Evolutionary conservation across 2,329 filamentous ascomycete genomes (phyloP).

Genomic region (Clarireedia hainanense): DNA sequence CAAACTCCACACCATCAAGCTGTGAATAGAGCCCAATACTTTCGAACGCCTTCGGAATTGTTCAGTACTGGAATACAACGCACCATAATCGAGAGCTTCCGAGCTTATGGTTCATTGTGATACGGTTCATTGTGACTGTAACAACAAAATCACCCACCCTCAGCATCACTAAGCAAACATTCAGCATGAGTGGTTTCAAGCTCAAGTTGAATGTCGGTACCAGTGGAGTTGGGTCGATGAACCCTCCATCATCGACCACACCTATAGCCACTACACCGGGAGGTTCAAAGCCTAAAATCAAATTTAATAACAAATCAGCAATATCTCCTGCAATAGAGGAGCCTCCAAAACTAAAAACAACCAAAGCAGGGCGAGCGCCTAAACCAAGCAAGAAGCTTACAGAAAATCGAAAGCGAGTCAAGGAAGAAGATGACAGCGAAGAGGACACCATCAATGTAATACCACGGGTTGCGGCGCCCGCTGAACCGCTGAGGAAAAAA

Average conservation of each 20-base stretch:
- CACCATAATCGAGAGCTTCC: not conserved
- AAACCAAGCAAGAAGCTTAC: constrained; percentile 52
- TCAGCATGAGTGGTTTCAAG: constrained; percentile 21
- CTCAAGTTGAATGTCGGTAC: constrained; percentile 14
- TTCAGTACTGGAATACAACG: no score
- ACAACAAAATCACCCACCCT: not conserved
- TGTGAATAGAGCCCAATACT: not conserved
- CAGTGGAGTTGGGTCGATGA: constrained; percentile 7
- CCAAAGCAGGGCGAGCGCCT: constrained; percentile 51
- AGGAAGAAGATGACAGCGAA: constrained; percentile 46
- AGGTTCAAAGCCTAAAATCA: constrained; percentile 26
- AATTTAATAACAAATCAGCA: constrained; percentile 22
- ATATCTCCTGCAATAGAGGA: constrained; percentile 12
- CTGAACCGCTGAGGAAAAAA: constrained; percentile 30
- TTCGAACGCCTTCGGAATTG: no score
- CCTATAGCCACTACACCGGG: constrained; percentile 18
- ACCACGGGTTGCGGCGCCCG: not conserved
- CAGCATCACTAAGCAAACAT: not conserved
- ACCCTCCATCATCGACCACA: constrained; percentile 2
- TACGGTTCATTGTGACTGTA: not conserved
- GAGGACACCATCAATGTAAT: constrained; percentile 27
- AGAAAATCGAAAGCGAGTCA: constrained; percentile 51
- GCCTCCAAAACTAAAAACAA: constrained; percentile 34
- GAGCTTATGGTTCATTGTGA: not conserved
- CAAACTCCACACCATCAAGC: not conserved